Evolutionary conservation across 129 eudicot genomes (phyloP), one percentile per base, ranked within the genome.

Genomic region (Ambrosia trifida): DNA sequence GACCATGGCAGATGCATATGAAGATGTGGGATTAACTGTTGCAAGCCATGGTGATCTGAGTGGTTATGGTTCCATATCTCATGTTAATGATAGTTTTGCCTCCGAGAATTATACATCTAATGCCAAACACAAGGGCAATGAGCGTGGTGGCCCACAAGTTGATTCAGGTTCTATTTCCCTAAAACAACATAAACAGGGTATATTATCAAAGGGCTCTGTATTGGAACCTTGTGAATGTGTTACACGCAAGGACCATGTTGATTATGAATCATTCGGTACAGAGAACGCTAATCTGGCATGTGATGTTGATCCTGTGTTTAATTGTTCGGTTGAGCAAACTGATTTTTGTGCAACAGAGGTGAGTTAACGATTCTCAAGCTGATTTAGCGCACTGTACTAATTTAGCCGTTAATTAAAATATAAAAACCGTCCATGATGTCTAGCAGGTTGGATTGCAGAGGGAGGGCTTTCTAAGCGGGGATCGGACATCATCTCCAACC

Each of bases 1-100:
- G 31, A 64, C 66, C 66, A 86, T 88, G 98, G 83, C 72, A 73
- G 91, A 77, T 73, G 96, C 91, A 50, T 91, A 80, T 73, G 88
- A 80, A 74, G 90, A 88, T 74, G 88, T 88, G 52, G 95, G 95
- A 5, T 76, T 84, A 69, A 72, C 70, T 19, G 59, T 84, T 11
- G 67, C 62, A 72, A 19, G 32, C 17, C 18, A 57, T 50, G 63
- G 24, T 69, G 74, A 84, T 60, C 73, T 49, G 24, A 75, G 18
- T 44, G 56, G 5, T 68, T 43, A 58, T 68, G 86, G 70, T 13
- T 74, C 84, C 6, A 31, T 72, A 69, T 90, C 95, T 67, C 89
- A 67, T 24, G 91, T 85, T 72, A 81, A 77, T 58, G 95, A 87
- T 76, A 87, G 86, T 19, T 83, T 73, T 31, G 83, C 75, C 4